Percentiles rank a stretch among this genome's conserved stretches.
These are phyloP conservation scores for Suillus ampliporus DNA, from an alignment of 768 basidiomycete genomes.

Conservation along the genomic window DNA sequence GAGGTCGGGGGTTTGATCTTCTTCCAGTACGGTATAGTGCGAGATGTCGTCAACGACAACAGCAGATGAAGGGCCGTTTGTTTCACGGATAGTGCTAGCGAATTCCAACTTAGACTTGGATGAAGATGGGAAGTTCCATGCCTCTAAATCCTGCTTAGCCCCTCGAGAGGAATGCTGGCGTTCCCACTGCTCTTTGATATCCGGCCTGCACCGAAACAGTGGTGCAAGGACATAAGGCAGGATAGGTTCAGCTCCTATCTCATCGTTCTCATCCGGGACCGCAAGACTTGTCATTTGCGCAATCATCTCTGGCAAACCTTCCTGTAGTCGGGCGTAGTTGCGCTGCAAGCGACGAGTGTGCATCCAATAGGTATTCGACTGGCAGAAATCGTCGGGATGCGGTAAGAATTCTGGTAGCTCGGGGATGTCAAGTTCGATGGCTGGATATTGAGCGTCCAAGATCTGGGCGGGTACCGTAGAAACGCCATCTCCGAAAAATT, in stretches of 20 bases:
- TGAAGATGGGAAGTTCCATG: background rate
- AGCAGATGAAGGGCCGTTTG: background rate
- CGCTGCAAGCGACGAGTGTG: background rate
- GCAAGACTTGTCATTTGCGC: background rate
- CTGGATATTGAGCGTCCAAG: constrained; percentile 19
- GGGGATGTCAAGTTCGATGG: constrained; percentile 4
- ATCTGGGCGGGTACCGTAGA: background rate
- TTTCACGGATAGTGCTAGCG: background rate
- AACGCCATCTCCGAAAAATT: constrained; percentile 6
- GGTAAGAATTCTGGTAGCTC: background rate
- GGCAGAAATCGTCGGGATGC: background rate
- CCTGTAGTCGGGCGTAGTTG: background rate
- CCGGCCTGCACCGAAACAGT: background rate
- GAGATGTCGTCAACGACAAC: background rate
- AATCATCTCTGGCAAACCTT: background rate
- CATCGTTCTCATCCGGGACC: background rate
- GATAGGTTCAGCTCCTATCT: background rate
- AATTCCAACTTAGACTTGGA: background rate
- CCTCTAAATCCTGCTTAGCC: background rate
- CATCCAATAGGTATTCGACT: background rate
- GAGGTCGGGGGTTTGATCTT: constrained; percentile 12
- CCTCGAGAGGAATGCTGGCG: background rate
- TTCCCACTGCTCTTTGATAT: constrained; percentile 4
- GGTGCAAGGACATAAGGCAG: constrained; percentile 5
- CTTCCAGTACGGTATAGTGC: background rate